Base-by-base conservation (phyloP, 305 asterid genomes). In the Ilex paraguariensis region DNA sequence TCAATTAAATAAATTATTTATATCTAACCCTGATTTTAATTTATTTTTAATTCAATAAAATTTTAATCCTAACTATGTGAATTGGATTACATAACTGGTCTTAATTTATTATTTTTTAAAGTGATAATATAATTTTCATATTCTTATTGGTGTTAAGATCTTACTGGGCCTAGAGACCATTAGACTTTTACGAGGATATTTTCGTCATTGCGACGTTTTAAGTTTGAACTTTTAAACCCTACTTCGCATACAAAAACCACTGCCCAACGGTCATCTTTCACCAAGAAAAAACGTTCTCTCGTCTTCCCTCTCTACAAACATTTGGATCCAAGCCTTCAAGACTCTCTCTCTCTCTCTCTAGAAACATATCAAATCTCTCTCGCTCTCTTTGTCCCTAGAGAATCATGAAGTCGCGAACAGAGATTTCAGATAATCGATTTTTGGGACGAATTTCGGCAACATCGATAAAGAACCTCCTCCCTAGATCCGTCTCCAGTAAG, bases 361-460 rank as follows among this genome's bases (percentile, higher is more conserved):
- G 21, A 12, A 2, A 21, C 28, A 21, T 2, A 1, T 21, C 28
- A 21, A 2, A 21, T 21, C 60, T 44, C 55, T 8, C 42, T 53
- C 54, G 30, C 31, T 15, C 13, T 42, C 51, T 56, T 53, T 59
- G 16, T 60, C 42, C 31, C 54, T 31, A 59, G 32, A 7, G 55
- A 60, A 46, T 31, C 53, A 17, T 58, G 71, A 74, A 65, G 62
- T 54, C 78, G 60, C 54, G 51, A 65, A 67, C 86, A 3, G 74
- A 74, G n/a, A 74, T 81, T 71, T 84, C 78, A 5, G 94, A 81
- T 64, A 82, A 73, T 73, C 77, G 87, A 67, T 79, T 85, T 60
- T 76, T 92, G 62, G 90, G 87, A 56, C 80, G 77, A 80, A 75
- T 92, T 32, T 68, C 95, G 0, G 73, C 89, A 15, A 77, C 97